phyloP scores from a whole-genome alignment of 495 filamentous ascomycete genomes.

The Daldinia decipiens region DNA sequence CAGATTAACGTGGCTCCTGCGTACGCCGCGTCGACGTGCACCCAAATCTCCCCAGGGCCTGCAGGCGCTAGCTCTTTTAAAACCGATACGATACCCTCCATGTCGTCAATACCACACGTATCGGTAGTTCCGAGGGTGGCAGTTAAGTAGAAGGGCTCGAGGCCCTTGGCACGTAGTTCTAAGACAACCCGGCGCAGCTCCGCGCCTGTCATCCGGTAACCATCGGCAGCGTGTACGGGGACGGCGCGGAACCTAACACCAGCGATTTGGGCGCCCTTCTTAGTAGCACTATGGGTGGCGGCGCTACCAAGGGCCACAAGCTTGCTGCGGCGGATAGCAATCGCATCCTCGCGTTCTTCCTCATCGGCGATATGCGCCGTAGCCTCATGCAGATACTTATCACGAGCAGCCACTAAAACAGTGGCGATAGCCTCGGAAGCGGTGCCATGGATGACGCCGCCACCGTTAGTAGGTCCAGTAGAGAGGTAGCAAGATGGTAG shows the following conservation, averaged over 20 bases:
- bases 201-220: slow-evolving; percentile 75
- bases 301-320: slow-evolving; percentile 86
- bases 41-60: slow-evolving; percentile 68
- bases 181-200: slow-evolving; percentile 69
- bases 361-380: slow-evolving; percentile 63
- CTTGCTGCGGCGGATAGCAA: slow-evolving; percentile 71
- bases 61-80: slow-evolving; percentile 66
- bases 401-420: slow-evolving; percentile 87
- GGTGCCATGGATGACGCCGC: slow-evolving; percentile 94
- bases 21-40: slow-evolving; percentile 97
- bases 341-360: slow-evolving; percentile 69
- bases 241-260: slow-evolving; percentile 81
- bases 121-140: slow-evolving; percentile 89
- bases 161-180: slow-evolving; percentile 67
- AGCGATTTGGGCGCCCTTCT: slow-evolving; percentile 87
- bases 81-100: slow-evolving; percentile 73
- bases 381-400: slow-evolving; percentile 74
- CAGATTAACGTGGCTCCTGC: slow-evolving; percentile 85
- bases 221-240: slow-evolving; percentile 66
- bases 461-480: slow-evolving; percentile 75
- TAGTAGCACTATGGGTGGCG: slow-evolving; percentile 81
- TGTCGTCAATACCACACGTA: slow-evolving; percentile 87
- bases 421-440: slow-evolving; percentile 90
- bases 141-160: slow-evolving; percentile 87
- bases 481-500: slow-evolving; percentile 83